Percentiles rank a stretch among this genome's conserved stretches.
phyloP scores from a whole-genome alignment of 2,329 filamentous ascomycete species.

The Diplodia scrobiculata region DNA sequence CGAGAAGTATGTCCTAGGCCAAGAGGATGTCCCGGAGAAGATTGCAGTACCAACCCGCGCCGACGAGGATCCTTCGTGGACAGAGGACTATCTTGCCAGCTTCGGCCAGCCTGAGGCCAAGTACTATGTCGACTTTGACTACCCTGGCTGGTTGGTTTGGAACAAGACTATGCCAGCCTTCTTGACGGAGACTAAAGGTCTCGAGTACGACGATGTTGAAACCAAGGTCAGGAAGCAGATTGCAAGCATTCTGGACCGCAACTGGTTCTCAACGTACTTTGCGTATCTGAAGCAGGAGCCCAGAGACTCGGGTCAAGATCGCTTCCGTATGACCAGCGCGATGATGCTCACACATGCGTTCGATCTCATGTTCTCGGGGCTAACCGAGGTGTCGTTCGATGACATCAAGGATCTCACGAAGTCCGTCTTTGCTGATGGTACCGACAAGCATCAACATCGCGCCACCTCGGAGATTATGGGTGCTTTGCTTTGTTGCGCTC shows the following conservation, averaged over 20 bases:
- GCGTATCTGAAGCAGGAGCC: slow-evolving; percentile 96
- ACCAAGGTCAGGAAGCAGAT: slow-evolving; percentile 73
- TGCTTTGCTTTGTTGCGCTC: slow-evolving; percentile 76
- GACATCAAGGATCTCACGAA: slow-evolving; percentile 81
- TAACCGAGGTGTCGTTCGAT: slow-evolving; percentile 76
- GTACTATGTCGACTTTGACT: slow-evolving; percentile 88
- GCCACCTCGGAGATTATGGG: slow-evolving; percentile 93
- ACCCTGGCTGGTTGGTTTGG: slow-evolving; percentile 97
- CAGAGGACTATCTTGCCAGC: slow-evolving; percentile 71
- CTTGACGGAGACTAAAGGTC: slow-evolving; percentile 66
- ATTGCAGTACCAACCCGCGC: slow-evolving; percentile 69
- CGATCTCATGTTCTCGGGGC: slow-evolving; percentile 79
- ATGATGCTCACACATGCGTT: slow-evolving; percentile 88
- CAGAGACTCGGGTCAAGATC: slow-evolving; percentile 75
- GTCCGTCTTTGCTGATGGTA: slow-evolving; percentile 84
- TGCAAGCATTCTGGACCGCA: slow-evolving; percentile 73
- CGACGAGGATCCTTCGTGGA: slow-evolving; percentile 74
- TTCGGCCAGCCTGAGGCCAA: slow-evolving; percentile 79
- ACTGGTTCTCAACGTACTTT: slow-evolving; percentile 88
- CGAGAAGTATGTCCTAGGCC: slow-evolving; percentile 79
- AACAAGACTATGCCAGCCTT: slow-evolving; percentile 81
- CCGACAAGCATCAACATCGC: slow-evolving; percentile 95
- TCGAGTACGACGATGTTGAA: slow-evolving; percentile 83
- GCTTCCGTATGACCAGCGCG: slow-evolving; percentile 86
- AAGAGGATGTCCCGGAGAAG: slow-evolving; percentile 76